These are phyloP conservation scores for Talaromyces marneffei DNA, from an alignment of 2,329 filamentous ascomycete genomes.

Conservation along the genomic window DNA sequence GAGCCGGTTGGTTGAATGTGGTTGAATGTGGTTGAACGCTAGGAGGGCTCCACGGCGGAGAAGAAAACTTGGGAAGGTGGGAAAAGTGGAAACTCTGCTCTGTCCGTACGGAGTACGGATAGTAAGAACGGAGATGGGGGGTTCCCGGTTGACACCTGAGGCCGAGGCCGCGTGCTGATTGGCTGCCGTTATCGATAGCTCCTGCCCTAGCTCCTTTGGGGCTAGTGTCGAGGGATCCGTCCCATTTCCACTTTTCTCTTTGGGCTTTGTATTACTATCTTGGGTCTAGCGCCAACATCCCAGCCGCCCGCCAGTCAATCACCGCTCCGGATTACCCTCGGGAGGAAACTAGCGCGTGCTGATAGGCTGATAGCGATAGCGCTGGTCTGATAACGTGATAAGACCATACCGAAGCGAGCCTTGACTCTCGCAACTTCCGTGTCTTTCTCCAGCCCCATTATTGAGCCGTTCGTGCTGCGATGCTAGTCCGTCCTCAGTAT, in stretches of 20 bases:
- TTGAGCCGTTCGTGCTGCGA: background rate
- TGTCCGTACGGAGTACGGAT: too few species aligned
- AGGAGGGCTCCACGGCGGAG: slow-evolving; percentile 19
- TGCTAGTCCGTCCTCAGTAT: background rate
- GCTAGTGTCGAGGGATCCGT: slow-evolving; percentile 6
- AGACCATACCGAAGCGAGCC: background rate
- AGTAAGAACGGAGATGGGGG: background rate
- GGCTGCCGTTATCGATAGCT: slow-evolving; percentile 21
- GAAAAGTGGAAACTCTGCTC: too few species aligned
- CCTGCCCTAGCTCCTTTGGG: background rate
- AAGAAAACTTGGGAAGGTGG: too few species aligned
- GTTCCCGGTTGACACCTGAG: slow-evolving; percentile 13
- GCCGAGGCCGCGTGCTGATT: slow-evolving; percentile 2
- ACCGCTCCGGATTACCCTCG: background rate
- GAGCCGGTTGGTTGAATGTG: slow-evolving; percentile 22
- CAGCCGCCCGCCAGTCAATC: background rate
- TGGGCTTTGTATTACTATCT: background rate
- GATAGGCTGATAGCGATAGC: background rate
- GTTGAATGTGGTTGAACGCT: slow-evolving; percentile 26
- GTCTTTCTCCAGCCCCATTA: background rate
- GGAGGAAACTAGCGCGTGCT: background rate
- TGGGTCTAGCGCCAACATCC: background rate
- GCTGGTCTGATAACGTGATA: background rate
- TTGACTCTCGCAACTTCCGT: background rate
- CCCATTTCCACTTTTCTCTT: slow-evolving; percentile 3